A percentile compares a stretch with the other conserved stretches of the same genome.
These are phyloP conservation scores for Aspergillus puulaauensis DNA, from an alignment of 2,329 filamentous ascomycete species.

Conservation along the genomic window DNA sequence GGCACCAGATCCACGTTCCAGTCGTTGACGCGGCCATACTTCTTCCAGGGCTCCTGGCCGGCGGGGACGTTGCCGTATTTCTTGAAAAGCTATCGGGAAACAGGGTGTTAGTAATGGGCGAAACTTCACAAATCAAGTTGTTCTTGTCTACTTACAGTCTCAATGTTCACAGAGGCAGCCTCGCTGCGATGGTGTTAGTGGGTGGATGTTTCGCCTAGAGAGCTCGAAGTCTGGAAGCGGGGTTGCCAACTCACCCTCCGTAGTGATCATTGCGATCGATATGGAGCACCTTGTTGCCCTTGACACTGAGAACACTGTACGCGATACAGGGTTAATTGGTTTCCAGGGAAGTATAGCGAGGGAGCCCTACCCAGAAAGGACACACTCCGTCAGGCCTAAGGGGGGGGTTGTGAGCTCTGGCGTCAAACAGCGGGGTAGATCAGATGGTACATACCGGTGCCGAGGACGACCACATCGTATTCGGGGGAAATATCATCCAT, in stretches of 20 bases:
- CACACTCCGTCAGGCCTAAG: conserved; percentile 93
- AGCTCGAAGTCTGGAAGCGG: conserved; percentile 12
- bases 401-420: conserved; percentile 29
- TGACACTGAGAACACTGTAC: conserved; percentile 85
- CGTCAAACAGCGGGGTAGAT: conserved; percentile 36
- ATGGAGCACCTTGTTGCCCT: conserved; percentile 98
- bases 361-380: conserved; percentile 81
- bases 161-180: conserved; percentile 94
- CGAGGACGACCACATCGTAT: conserved; percentile 98
- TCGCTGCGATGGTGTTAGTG: conserved; percentile 59
- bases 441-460: conserved; percentile 69
- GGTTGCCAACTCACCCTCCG: conserved; percentile 70
- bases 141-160: conserved; percentile 62
- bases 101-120: conserved; percentile 21
- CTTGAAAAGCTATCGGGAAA: conserved; percentile 78
- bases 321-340: conserved; percentile 20
- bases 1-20: conserved; percentile 99
- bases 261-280: conserved; percentile 99
- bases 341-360: conserved; percentile 6
- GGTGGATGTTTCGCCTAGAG: not conserved
- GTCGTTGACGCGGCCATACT: conserved; percentile 93
- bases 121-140: conserved; percentile 7
- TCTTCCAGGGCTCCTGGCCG: conserved; percentile 93
- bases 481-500: conserved; percentile 99
- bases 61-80: conserved; percentile 81